Evolutionary conservation across 2,329 filamentous ascomycete species (phyloP), one percentile per base, ranked within the genome.

Genomic region (Aspergillus awamori): DNA sequence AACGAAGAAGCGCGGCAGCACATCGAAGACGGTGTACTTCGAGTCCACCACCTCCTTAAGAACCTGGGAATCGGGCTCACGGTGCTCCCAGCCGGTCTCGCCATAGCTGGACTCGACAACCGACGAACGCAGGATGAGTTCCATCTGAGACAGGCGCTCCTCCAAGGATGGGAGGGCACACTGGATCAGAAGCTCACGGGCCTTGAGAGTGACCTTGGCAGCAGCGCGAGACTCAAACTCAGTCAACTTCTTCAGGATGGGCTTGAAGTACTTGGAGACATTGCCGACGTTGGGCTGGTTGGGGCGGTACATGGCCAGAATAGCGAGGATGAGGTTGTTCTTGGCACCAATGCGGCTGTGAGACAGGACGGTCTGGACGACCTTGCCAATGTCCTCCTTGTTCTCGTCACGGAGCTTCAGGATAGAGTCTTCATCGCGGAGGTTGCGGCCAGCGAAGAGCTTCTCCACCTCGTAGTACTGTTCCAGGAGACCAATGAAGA

Each of bases 21-120:
- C 95, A 74, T 99, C 95, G 70, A 97, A 97, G 66, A 99, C 95
- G 45, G 94, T 98, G 82, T 96, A 98, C 81, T 96, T 96, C 58
- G 95, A 98, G 79, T 99, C 95, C 56, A 99, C 92, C 33, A 99
- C 93, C 78, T 99, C 95, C 83, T 97, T 97, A 80, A 99, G 89
- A 66, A 96, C 84, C 22, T 96, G 90, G 57, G 96, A 82, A 79
- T 90, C 92, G 52, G 95, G 95, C 79, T 97, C 91, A 67, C 95
- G 86, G 81, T 99, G 95, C 66, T 97, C 94, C 91, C 92, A 97
- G 55, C 94, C 93, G 63, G 92, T 93, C 84, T 99, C 95, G 62
- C 95, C 95, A 73, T 99, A 99, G 69, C 91, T 89, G n/a, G 93
- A 97, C 78, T 99, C 93, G 7, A 97, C 87, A 22, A 99, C 95